phyloP scores from a whole-genome alignment of 345 rosid genomes.

The Noccaea caerulescens region DNA sequence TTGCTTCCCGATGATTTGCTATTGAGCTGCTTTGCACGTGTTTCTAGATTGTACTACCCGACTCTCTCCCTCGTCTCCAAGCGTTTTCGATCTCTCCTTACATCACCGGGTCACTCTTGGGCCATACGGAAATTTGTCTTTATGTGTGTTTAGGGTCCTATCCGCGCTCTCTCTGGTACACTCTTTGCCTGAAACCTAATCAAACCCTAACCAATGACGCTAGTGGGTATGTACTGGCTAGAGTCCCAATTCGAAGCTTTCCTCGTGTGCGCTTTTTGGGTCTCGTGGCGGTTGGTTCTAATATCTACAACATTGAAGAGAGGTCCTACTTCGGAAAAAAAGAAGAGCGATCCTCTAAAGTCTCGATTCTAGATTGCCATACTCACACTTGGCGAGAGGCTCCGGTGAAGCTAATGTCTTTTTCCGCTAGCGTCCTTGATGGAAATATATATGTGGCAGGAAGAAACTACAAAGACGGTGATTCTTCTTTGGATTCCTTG shows the following conservation, averaged over 20 bases:
- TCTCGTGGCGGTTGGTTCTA: slow-evolving; percentile 51
- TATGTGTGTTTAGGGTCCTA: neutral
- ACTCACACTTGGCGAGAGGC: slow-evolving; percentile 54
- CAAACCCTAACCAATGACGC: neutral
- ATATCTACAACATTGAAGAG: slow-evolving; percentile 58
- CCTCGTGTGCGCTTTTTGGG: slow-evolving; percentile 48
- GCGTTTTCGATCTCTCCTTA: neutral
- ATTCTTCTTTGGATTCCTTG: neutral
- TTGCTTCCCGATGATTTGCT: neutral
- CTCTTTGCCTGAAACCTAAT: neutral
- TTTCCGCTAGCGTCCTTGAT: slow-evolving; percentile 57
- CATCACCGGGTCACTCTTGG: slow-evolving; percentile 12
- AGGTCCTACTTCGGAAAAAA: slow-evolving; percentile 24
- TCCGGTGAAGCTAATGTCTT: slow-evolving; percentile 47
- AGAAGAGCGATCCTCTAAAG: slow-evolving; percentile 44
- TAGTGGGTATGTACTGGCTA: neutral
- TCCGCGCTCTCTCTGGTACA: neutral
- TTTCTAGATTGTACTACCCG: slow-evolving; percentile 1
- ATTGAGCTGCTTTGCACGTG: neutral
- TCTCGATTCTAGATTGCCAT: slow-evolving; percentile 65
- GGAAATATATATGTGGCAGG: slow-evolving; percentile 56
- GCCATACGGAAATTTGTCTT: neutral
- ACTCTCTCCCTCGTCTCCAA: slow-evolving; percentile 11
- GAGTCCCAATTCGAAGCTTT: slow-evolving; percentile 6
- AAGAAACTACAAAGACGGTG: slow-evolving; percentile 55